phyloP scores from a whole-genome alignment of 495 filamentous ascomycete genomes.

The Podospora didyma region DNA sequence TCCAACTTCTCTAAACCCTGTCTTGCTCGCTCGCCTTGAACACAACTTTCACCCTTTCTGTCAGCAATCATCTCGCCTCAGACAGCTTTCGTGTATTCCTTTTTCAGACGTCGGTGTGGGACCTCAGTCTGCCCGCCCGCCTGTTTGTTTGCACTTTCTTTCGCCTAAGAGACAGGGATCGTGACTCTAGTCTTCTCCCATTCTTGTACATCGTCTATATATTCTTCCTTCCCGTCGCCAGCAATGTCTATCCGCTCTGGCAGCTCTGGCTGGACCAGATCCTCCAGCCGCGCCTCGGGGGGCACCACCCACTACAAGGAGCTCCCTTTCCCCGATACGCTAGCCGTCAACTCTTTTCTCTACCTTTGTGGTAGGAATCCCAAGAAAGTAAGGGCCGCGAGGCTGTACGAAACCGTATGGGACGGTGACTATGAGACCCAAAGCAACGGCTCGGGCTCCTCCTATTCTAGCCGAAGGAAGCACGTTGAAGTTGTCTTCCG shows the following conservation, averaged over 20 bases:
- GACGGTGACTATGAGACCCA: constrained; percentile 16
- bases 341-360: constrained; percentile 18
- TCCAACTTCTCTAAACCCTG: neutral
- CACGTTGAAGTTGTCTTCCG: constrained; percentile 16
- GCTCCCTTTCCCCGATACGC: constrained; percentile 14
- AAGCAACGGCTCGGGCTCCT: constrained; percentile 17
- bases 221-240: neutral
- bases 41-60: neutral
- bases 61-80: neutral
- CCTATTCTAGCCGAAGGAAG: constrained; percentile 8
- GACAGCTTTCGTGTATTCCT: neutral
- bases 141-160: no score
- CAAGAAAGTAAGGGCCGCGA: constrained; percentile 19
- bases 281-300: constrained; percentile 8
- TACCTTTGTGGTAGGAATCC: constrained; percentile 24
- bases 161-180: no score
- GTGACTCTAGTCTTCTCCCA: no score
- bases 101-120: constrained; percentile 1
- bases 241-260: constrained; percentile 8
- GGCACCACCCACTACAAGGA: constrained; percentile 10
- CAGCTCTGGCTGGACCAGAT: constrained; percentile 4
- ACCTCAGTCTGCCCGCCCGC: neutral
- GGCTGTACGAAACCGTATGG: constrained; percentile 19
- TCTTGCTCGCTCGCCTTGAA: constrained; percentile 1
- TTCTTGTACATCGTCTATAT: neutral